phyloP scores from a whole-genome alignment of 2,329 filamentous ascomycete species.

The Harringtonia aguacate region DNA sequence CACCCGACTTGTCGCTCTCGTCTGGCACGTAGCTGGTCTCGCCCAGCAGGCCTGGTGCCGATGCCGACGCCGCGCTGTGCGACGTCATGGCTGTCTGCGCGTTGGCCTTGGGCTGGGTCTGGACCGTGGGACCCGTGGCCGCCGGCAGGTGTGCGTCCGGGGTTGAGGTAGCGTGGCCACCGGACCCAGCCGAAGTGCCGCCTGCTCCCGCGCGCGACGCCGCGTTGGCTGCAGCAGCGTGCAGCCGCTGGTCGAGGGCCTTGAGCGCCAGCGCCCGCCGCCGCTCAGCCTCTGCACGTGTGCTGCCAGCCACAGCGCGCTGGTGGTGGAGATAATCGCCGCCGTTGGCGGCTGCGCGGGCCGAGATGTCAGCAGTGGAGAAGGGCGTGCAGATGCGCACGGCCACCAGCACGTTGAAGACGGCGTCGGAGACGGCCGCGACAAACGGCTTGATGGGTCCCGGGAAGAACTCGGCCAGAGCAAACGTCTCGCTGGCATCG shows the following conservation, averaged over 20 bases:
- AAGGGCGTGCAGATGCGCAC: conserved; percentile 78
- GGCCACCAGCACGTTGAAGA: conserved; percentile 67
- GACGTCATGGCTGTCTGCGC: conserved; percentile 49
- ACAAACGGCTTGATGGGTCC: conserved; percentile 70
- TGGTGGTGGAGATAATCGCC: conserved; percentile 43
- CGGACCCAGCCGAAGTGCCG: not conserved
- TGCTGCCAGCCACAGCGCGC: conserved; percentile 52
- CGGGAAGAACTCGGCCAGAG: conserved; percentile 93
- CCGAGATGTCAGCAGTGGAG: conserved; percentile 64
- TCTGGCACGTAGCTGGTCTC: conserved; percentile 64
- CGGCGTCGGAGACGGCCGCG: conserved; percentile 57
- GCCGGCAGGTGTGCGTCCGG: conserved; percentile 23
- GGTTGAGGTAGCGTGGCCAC: not conserved
- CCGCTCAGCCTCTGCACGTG: conserved; percentile 84
- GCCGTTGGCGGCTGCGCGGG: conserved; percentile 40
- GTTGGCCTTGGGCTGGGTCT: conserved; percentile 43
- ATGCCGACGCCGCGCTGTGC: conserved; percentile 29
- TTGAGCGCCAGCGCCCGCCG: conserved; percentile 81
- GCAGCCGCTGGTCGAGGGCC: conserved; percentile 81
- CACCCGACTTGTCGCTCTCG: conserved; percentile 24
- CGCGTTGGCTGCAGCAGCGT: conserved; percentile 60
- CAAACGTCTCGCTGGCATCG: conserved; percentile 92
- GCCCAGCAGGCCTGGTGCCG: conserved; percentile 41
- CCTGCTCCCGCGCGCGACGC: conserved; percentile 21
- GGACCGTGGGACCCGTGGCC: conserved; percentile 42